Conservation (phyloP, 148 eudicot genomes). For the Nepenthes gracilis region DNA sequence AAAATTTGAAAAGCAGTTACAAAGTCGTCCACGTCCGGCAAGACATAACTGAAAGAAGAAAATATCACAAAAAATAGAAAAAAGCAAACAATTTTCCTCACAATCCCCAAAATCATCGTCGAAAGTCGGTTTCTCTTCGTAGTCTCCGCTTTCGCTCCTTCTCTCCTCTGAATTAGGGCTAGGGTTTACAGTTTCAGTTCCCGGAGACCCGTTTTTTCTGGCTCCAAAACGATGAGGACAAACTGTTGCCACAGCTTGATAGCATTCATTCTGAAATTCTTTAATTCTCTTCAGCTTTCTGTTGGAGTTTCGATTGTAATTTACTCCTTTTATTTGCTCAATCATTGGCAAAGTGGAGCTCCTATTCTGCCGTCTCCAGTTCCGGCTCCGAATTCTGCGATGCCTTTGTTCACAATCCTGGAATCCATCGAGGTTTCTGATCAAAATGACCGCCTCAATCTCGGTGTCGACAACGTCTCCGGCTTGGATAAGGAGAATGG, state of each 20-base stretch:
- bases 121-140: too few relatives aligned
- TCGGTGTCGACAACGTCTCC: slow-evolving; percentile 10
- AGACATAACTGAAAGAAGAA: too few relatives aligned
- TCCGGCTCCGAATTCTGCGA: slow-evolving; percentile 18
- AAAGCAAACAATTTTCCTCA: too few relatives aligned
- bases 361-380: slow-evolving; percentile 23
- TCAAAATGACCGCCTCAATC: slow-evolving; percentile 8
- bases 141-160: too few relatives aligned
- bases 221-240: slow-evolving; percentile 17
- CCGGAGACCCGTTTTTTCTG: too few relatives aligned
- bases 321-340: slow-evolving; percentile 53
- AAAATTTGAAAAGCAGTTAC: too few relatives aligned
- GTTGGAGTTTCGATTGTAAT: slow-evolving; percentile 42
- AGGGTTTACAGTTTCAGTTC: too few relatives aligned
- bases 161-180: too few relatives aligned
- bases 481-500: slow-evolving; percentile 5
- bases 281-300: slow-evolving; percentile 47
- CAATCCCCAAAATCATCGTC: too few relatives aligned
- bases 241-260: slow-evolving; percentile 57
- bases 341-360: slow-evolving; percentile 38
- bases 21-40: too few relatives aligned
- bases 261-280: slow-evolving; percentile 52
- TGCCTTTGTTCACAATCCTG: not conserved
- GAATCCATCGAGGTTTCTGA: slow-evolving; percentile 10
- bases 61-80: too few relatives aligned